A percentile compares a stretch with the other conserved stretches of the same genome.
These are phyloP conservation scores for Flaveria robusta DNA, from an alignment of 129 eudicot species.

Conservation along the genomic window DNA sequence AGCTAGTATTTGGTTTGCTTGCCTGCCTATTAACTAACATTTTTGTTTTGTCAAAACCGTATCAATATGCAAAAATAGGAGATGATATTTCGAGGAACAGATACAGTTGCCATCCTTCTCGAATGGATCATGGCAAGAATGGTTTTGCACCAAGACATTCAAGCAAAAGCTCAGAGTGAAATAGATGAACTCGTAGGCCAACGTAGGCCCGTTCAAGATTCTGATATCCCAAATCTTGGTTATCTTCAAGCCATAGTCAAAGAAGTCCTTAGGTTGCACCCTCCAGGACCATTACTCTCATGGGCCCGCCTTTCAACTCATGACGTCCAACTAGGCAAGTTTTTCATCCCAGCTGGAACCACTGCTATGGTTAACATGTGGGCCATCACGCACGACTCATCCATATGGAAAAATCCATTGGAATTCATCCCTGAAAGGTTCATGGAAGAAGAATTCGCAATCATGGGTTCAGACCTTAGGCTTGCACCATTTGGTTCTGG, in stretches of 20 bases:
- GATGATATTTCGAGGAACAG: slow-evolving; percentile 84
- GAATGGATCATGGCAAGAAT: slow-evolving; percentile 90
- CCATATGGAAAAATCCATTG: slow-evolving; percentile 80
- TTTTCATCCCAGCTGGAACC: slow-evolving; percentile 72
- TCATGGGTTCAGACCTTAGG: slow-evolving; percentile 82
- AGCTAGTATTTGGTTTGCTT: not conserved
- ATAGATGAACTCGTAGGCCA: slow-evolving; percentile 39
- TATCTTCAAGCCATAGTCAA: slow-evolving; percentile 76
- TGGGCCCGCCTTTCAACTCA: slow-evolving; percentile 83
- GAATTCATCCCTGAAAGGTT: slow-evolving; percentile 72
- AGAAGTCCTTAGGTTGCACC: slow-evolving; percentile 77
- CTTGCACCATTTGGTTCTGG: slow-evolving; percentile 94
- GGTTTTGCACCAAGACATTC: slow-evolving; percentile 74
- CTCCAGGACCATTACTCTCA: slow-evolving; percentile 91
- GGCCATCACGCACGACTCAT: slow-evolving; percentile 85
- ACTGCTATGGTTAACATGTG: slow-evolving; percentile 97
- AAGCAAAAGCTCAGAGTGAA: slow-evolving; percentile 66
- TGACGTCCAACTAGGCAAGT: slow-evolving; percentile 64
- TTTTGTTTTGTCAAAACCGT: not conserved
- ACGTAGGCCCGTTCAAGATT: slow-evolving; percentile 49
- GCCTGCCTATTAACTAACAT: not conserved
- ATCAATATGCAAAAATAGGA: slow-evolving; percentile 45
- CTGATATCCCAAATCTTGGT: slow-evolving; percentile 62
- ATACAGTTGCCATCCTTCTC: slow-evolving; percentile 69
- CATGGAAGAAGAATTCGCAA: slow-evolving; percentile 54